Conservation (phyloP, 2,329 filamentous ascomycete genomes). For the Corynespora cassiicola region DNA sequence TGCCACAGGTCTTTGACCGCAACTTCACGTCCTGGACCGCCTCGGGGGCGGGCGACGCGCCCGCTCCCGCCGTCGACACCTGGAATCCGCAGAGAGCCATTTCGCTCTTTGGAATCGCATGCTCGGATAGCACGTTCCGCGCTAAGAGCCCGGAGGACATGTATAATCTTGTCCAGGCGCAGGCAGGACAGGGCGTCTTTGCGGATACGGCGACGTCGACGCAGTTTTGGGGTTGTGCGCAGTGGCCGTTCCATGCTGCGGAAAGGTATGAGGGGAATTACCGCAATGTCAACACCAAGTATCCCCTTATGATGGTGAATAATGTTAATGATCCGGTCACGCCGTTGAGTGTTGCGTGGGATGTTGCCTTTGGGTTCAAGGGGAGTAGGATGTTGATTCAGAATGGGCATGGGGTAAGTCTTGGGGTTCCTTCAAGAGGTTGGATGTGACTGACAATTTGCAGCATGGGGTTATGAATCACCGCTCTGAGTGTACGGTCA, state of each 20-base stretch:
- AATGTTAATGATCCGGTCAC: slow-evolving; percentile 22
- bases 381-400: slow-evolving; percentile 19
- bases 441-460: neutral
- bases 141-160: slow-evolving; percentile 16
- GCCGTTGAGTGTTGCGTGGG: slow-evolving; percentile 20
- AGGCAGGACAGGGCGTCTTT: slow-evolving; percentile 15
- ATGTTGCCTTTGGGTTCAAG: slow-evolving; percentile 17
- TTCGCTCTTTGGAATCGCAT: slow-evolving; percentile 18
- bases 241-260: slow-evolving; percentile 21
- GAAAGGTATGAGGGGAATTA: slow-evolving; percentile 20
- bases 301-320: slow-evolving; percentile 21
- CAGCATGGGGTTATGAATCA: slow-evolving; percentile 10
- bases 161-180: slow-evolving; percentile 14
- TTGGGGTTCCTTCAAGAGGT: neutral
- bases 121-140: slow-evolving; percentile 16
- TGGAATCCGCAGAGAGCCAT: slow-evolving; percentile 13
- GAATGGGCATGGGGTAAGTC: slow-evolving; percentile 17
- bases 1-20: slow-evolving; percentile 7
- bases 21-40: slow-evolving; percentile 9
- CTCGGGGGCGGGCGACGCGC: too few relatives aligned
- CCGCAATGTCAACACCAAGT: slow-evolving; percentile 17
- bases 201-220: slow-evolving; percentile 13
- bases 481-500: slow-evolving; percentile 14
- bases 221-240: slow-evolving; percentile 19
- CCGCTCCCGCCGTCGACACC: slow-evolving; percentile 6